phyloP scores from a whole-genome alignment of 441 rosid species.

The Biscutella laevigata region DNA sequence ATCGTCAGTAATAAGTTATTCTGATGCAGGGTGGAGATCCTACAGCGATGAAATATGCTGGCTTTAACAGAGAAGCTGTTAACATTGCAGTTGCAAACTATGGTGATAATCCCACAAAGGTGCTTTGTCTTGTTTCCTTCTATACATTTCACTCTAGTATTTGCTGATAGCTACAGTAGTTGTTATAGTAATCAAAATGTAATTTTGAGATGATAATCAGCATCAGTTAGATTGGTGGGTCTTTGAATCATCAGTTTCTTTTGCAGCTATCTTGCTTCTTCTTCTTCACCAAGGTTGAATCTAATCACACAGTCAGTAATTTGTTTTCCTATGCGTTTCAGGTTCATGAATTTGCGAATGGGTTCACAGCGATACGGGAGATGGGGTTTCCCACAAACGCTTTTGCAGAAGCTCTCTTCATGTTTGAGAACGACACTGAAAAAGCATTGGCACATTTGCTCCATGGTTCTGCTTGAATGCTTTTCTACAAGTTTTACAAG shows the following conservation, averaged over 20 bases:
- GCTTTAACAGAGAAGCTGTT: slow-evolving; percentile 69
- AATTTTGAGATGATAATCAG: neutral
- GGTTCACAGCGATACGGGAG: slow-evolving; percentile 48
- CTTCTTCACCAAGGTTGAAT: neutral
- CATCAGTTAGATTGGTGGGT: neutral
- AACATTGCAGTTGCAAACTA: slow-evolving; percentile 69
- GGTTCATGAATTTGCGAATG: slow-evolving; percentile 68
- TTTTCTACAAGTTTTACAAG: slow-evolving; percentile 4
- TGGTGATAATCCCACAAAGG: slow-evolving; percentile 85
- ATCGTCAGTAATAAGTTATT: neutral
- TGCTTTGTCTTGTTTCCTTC: slow-evolving; percentile 4
- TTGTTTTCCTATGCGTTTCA: slow-evolving; percentile 11
- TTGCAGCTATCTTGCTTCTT: neutral
- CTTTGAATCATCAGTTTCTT: neutral
- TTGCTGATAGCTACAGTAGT: neutral
- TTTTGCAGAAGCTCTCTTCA: slow-evolving; percentile 54
- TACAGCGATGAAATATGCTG: slow-evolving; percentile 58
- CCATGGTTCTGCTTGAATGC: slow-evolving; percentile 35
- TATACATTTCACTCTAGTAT: neutral
- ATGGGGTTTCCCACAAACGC: slow-evolving; percentile 75
- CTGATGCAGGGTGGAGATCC: slow-evolving; percentile 57
- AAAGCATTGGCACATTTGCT: slow-evolving; percentile 74
- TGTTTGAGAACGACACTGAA: slow-evolving; percentile 64
- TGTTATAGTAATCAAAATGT: neutral
- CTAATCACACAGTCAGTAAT: neutral